Percentiles rank a stretch among this genome's conserved stretches.
phyloP scores from a whole-genome alignment of 1,284 basidiomycete species.

The Cryptococcus sp. region DNA sequence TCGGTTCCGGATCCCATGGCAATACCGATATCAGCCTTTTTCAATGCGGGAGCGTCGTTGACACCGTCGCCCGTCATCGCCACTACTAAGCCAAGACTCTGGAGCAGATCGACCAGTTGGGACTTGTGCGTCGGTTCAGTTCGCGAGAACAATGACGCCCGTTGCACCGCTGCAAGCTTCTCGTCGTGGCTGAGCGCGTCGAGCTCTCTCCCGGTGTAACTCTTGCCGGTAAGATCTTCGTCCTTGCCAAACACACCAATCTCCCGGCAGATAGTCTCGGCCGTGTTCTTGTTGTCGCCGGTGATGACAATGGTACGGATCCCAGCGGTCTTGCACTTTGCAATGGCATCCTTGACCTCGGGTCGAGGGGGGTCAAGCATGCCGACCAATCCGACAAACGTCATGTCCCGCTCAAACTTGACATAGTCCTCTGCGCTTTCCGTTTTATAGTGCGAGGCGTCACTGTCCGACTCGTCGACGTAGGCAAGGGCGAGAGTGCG shows the following conservation, averaged over 20 bases:
- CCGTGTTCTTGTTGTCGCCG: slow-evolving; percentile 97
- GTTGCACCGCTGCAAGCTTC: slow-evolving; percentile 80
- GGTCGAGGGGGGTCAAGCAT: slow-evolving; percentile 98
- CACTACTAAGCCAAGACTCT: slow-evolving; percentile 88
- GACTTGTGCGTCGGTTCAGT: slow-evolving; percentile 96
- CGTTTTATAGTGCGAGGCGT: slow-evolving; percentile 76
- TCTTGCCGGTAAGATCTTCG: slow-evolving; percentile 85
- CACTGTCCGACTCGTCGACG: slow-evolving; percentile 72
- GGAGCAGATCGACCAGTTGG: slow-evolving; percentile 92
- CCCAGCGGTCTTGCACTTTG: slow-evolving; percentile 87
- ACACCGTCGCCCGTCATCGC: slow-evolving; percentile 98
- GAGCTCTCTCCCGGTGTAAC: slow-evolving; percentile 90
- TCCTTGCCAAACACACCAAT: slow-evolving; percentile 87
- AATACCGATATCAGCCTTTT: slow-evolving; percentile 96
- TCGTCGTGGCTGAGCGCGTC: slow-evolving; percentile 77
- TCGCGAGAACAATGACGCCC: slow-evolving; percentile 85
- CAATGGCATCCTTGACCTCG: slow-evolving; percentile 83
- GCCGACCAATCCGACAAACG: slow-evolving; percentile 92
- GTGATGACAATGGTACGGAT: slow-evolving; percentile 98
- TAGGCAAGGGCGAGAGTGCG: slow-evolving; percentile 91
- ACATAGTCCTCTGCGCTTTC: slow-evolving; percentile 78
- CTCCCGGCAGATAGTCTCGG: slow-evolving; percentile 93
- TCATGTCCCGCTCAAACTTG: slow-evolving; percentile 85
- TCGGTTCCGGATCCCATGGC: slow-evolving; percentile 99
- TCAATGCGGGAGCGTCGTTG: slow-evolving; percentile 94